Conservation (phyloP, 2,329 filamentous ascomycete species). For the Pyricularia sp. region DNA sequence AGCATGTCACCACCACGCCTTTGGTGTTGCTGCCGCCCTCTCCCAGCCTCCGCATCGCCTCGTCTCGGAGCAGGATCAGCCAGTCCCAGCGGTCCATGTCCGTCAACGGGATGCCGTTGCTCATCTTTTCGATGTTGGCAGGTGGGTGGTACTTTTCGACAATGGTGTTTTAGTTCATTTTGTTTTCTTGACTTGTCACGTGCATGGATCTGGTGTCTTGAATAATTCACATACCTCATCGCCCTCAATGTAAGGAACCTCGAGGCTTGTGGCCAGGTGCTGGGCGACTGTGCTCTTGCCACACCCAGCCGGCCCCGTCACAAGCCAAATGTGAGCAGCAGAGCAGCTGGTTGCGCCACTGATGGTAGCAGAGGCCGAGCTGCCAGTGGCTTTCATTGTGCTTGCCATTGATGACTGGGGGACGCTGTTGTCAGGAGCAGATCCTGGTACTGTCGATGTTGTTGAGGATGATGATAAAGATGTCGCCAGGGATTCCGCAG, state of each 20-base stretch:
- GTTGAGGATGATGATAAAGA: not conserved
- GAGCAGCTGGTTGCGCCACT: conserved; percentile 23
- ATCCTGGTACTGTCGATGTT: not conserved
- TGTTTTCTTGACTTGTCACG: not conserved
- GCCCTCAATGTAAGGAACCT: conserved; percentile 62
- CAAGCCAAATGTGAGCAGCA: conserved; percentile 60
- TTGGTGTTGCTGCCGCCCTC: conserved; percentile 29
- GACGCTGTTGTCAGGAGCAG: not conserved
- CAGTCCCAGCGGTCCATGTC: conserved; percentile 97
- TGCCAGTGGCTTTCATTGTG: not conserved
- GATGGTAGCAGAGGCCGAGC: not conserved
- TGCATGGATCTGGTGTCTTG: conserved; percentile 1
- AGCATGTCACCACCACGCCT: conserved; percentile 92
- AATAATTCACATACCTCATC: conserved; percentile 45
- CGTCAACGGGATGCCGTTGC: conserved; percentile 66
- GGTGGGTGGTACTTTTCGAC: conserved; percentile 52
- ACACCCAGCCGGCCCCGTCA: conserved; percentile 67
- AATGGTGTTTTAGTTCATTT: too few species aligned
- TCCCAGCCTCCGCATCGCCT: conserved; percentile 43
- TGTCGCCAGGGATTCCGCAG: not conserved
- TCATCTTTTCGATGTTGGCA: conserved; percentile 86
- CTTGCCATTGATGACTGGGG: not conserved
- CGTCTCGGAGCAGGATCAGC: conserved; percentile 67
- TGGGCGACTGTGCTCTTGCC: conserved; percentile 67
- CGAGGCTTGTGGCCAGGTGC: conserved; percentile 46